These are phyloP conservation scores for Phytophthora tentaculata DNA, from an alignment of 352 stramenopile genomes.

Conservation along the genomic window DNA sequence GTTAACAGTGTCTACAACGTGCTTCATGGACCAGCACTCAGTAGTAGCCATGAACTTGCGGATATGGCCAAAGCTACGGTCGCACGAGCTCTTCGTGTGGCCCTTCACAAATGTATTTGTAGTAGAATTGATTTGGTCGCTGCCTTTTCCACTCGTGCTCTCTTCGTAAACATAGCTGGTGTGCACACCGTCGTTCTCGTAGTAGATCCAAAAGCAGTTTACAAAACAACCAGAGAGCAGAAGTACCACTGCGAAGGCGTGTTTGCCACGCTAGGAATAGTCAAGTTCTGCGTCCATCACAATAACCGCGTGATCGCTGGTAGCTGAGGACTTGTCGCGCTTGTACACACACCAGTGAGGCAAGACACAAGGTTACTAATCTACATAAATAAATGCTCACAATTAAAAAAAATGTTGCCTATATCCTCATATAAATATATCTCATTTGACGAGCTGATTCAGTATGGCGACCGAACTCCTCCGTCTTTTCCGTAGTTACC, in stretches of 20 bases:
- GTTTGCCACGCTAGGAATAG: conserved; percentile 8
- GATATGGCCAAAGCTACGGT: conserved; percentile 20
- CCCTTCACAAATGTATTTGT: conserved; percentile 33
- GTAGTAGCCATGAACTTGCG: conserved; percentile 5
- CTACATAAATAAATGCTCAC: neutral
- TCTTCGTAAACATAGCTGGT: conserved; percentile 30
- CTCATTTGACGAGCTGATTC: conserved; percentile 12
- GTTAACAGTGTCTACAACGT: neutral
- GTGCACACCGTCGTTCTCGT: conserved; percentile 12
- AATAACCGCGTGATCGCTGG: conserved; percentile 8
- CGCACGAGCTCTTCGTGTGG: conserved; percentile 23
- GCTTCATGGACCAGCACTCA: neutral
- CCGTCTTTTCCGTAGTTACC: conserved; percentile 9
- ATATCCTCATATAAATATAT: neutral
- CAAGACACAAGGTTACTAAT: conserved; percentile 6
- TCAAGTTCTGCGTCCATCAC: conserved; percentile 34
- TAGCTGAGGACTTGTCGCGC: conserved; percentile 8
- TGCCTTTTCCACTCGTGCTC: conserved; percentile 17
- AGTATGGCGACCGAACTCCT: conserved; percentile 7
- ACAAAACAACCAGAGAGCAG: conserved; percentile 13
- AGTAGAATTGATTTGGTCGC: conserved; percentile 29
- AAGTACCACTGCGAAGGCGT: conserved; percentile 31
- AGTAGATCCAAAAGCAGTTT: conserved; percentile 19
- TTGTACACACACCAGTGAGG: conserved; percentile 16
- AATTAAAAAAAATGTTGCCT: neutral